Conservation (phyloP, 345 rosid genomes). For the Melaleuca alternifolia region DNA sequence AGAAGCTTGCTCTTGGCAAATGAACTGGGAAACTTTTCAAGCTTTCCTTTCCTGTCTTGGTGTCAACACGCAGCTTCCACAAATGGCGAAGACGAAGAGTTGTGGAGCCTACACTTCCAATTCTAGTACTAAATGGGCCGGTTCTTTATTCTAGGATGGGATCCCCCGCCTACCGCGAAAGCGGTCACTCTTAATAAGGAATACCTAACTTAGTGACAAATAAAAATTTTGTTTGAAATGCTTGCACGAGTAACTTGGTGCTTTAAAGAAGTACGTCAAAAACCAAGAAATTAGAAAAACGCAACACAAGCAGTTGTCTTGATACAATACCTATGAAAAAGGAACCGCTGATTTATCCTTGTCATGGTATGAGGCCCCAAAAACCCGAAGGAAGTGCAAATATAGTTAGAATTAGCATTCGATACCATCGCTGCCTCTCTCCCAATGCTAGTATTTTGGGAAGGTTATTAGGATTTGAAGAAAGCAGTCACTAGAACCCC, state of each 20-base stretch:
- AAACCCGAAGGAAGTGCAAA: neutral
- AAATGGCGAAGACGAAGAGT: too few relatives aligned
- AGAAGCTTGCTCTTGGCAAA: too few relatives aligned
- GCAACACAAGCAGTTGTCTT: neutral
- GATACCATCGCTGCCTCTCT: neutral
- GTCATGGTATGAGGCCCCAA: neutral
- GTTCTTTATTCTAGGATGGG: too few relatives aligned
- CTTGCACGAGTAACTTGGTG: neutral
- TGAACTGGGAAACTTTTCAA: too few relatives aligned
- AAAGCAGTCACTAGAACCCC: neutral
- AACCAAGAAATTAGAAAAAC: neutral
- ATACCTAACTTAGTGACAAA: too few relatives aligned
- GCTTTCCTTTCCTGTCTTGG: too few relatives aligned
- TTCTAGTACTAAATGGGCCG: too few relatives aligned
- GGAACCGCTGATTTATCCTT: neutral
- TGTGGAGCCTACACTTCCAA: too few relatives aligned
- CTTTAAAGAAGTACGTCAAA: neutral
- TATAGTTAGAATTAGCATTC: neutral
- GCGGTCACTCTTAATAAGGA: too few relatives aligned
- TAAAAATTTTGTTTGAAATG: rapidly evolving
- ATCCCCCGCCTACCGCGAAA: too few relatives aligned
- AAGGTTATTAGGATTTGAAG: neutral
- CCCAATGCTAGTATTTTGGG: neutral
- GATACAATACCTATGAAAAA: neutral
- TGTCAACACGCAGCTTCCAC: too few relatives aligned